Base-by-base conservation (phyloP, 768 basidiomycete genomes). In the Pleurotus djamor region DNA sequence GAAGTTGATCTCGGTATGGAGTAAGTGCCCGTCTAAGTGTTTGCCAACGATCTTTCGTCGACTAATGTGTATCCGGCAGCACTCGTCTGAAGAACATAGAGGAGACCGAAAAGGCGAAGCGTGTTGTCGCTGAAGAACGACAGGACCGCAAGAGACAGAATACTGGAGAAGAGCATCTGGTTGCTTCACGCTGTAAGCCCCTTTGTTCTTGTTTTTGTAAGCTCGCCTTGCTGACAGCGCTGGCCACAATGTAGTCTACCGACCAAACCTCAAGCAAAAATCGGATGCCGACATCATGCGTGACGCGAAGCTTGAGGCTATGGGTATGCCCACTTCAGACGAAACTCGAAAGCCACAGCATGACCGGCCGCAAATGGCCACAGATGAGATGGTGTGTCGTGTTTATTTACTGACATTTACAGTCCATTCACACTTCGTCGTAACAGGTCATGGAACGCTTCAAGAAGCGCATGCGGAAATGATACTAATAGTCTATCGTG, bases 1-100 rank as follows among this genome's bases (percentile, higher is more conserved):
- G 97, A 98, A 69, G 94, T 98, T 7, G 96, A 99, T 72, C 81
- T 99, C 4, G 97, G 97, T 58, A 97, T 98, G 90, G 95, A 99
- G 96, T 98, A 65, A 65, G 93, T 87, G n/a, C 32, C 28, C 36
- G 7, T 41, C 44, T n/a, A n/a, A n/a, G n/a, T n/a, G n/a, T 28
- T 28, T 28, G 21, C 21, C 3, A 28, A 28, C 21, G 21, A 28
- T 28, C 21, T 1, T 28, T 28, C 21, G 3, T 28, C 21, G 21
- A 28, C 21, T 28, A 28, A 28, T 28, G 21, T 28, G 21, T 3
- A 28, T 28, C 21, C 21, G 21, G 21, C 60, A 98, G 96, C 63
- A 80, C 88, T 14, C 88, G 96, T 14, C 77, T 99, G 58, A 88
- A 90, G 74, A 99, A 98, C 68, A 99, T 99, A 57, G 95, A 97